These are phyloP conservation scores for Fagopyrum tataricum DNA, from an alignment of 148 eudicot genomes.

Conservation along the genomic window DNA sequence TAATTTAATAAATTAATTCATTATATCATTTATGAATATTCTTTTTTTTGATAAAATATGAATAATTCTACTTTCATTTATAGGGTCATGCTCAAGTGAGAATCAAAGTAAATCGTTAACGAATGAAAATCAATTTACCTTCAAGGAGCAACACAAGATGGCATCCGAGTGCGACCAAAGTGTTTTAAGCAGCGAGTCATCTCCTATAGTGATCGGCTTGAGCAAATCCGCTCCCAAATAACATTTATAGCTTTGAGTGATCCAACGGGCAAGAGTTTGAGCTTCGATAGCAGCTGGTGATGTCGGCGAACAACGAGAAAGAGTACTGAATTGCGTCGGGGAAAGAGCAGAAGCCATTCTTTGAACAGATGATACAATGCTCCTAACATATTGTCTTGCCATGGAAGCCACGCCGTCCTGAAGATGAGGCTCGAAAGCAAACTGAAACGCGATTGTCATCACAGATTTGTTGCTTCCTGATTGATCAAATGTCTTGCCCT, in stretches of 20 bases:
- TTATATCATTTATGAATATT: too few relatives aligned
- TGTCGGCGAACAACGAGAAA: constrained; percentile 27
- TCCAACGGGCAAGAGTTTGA: constrained; percentile 75
- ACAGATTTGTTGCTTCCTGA: constrained; percentile 53
- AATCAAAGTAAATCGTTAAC: too few relatives aligned
- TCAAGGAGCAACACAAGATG: constrained; percentile 56
- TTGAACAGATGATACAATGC: constrained; percentile 69
- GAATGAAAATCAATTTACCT: constrained; percentile 25
- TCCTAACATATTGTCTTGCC: constrained; percentile 76
- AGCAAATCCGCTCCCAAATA: constrained; percentile 61
- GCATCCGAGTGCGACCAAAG: constrained; percentile 60
- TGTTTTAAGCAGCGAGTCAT: constrained; percentile 39
- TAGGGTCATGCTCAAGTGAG: too few relatives aligned
- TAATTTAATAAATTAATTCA: too few relatives aligned
- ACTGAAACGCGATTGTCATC: constrained; percentile 84
- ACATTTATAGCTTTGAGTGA: constrained; percentile 64
- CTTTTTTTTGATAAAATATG: too few relatives aligned
- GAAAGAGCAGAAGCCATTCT: constrained; percentile 70
- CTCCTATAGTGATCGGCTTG: constrained; percentile 41
- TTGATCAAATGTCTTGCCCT: constrained; percentile 33
- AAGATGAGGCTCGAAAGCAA: constrained; percentile 68
- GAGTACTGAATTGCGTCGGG: constrained; percentile 45
- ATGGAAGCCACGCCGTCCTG: constrained; percentile 65
- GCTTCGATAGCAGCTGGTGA: constrained; percentile 66
- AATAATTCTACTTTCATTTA: too few relatives aligned